Evolutionary conservation across 257 asterid species (phyloP).

Genomic region (Solanum dulcamara): DNA sequence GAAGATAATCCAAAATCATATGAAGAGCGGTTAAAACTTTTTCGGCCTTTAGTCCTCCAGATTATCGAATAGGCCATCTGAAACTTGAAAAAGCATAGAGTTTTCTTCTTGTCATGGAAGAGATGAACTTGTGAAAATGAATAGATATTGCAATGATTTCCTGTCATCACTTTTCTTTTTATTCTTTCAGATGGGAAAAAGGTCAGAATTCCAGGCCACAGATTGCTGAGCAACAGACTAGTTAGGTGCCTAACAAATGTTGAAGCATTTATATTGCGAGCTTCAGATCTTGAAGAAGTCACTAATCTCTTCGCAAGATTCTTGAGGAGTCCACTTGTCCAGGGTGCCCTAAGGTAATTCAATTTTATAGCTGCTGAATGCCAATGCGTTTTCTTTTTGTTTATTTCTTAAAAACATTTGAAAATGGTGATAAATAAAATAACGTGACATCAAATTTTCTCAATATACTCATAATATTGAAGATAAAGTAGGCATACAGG

Average conservation of each 20-base stretch:
- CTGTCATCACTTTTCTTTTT: background rate
- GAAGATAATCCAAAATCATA: background rate
- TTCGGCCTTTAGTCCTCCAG: background rate
- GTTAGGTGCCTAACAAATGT: conserved; percentile 66
- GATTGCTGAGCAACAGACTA: conserved; percentile 52
- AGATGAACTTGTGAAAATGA: background rate
- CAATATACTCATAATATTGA: background rate
- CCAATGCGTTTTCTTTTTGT: background rate
- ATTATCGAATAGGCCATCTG: background rate
- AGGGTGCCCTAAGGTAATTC: conserved; percentile 77
- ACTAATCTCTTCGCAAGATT: conserved; percentile 67
- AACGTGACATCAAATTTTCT: background rate
- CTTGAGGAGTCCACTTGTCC: conserved; percentile 67
- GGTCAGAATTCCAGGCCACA: conserved; percentile 55
- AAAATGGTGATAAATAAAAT: background rate
- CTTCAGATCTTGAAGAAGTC: conserved; percentile 81
- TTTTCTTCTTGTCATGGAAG: background rate
- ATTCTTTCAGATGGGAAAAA: conserved; percentile 41
- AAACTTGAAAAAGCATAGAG: background rate
- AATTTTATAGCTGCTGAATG: background rate
- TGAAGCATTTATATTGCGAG: conserved; percentile 70
- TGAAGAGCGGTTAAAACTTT: background rate
- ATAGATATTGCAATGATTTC: background rate
- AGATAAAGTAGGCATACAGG: background rate
- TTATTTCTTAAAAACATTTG: background rate